Conservation (phyloP, 148 eudicot genomes). For the Rhododendron molle region DNA sequence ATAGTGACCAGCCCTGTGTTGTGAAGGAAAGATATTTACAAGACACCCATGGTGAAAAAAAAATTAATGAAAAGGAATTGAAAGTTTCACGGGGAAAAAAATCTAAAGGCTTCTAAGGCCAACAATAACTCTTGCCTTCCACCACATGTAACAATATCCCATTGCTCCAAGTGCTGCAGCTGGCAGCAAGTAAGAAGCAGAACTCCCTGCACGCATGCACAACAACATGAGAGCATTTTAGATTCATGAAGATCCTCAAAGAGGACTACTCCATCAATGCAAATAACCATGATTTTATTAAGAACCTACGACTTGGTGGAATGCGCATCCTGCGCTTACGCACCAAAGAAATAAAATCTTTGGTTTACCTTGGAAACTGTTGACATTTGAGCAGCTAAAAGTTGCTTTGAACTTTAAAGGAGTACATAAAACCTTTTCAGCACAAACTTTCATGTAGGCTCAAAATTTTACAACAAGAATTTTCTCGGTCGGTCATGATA, state of each 20-base stretch:
- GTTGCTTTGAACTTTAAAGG: not conserved
- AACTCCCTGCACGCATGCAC: slow-evolving; percentile 44
- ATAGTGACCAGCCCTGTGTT: slow-evolving; percentile 78
- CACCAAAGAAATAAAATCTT: not conserved
- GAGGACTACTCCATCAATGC: not conserved
- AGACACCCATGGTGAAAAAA: not conserved
- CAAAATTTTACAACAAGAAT: not conserved
- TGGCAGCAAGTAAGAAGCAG: slow-evolving; percentile 75
- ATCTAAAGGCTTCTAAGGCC: slow-evolving; percentile 3
- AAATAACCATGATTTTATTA: not conserved
- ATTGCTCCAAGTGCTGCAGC: slow-evolving; percentile 92
- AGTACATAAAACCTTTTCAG: not conserved
- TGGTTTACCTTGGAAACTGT: not conserved
- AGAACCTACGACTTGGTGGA: not conserved
- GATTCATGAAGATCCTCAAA: not conserved
- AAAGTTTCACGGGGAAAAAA: not conserved
- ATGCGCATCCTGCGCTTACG: not conserved
- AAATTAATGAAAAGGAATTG: not conserved
- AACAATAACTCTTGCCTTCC: slow-evolving; percentile 61
- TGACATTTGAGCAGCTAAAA: not conserved
- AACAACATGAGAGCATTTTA: not conserved
- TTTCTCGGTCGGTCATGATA: not conserved
- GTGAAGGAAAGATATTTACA: not conserved
- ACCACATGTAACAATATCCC: slow-evolving; percentile 98
- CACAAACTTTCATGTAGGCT: not conserved